Conservation (phyloP, 805 yeast species). For the Barnettozyma populi region DNA sequence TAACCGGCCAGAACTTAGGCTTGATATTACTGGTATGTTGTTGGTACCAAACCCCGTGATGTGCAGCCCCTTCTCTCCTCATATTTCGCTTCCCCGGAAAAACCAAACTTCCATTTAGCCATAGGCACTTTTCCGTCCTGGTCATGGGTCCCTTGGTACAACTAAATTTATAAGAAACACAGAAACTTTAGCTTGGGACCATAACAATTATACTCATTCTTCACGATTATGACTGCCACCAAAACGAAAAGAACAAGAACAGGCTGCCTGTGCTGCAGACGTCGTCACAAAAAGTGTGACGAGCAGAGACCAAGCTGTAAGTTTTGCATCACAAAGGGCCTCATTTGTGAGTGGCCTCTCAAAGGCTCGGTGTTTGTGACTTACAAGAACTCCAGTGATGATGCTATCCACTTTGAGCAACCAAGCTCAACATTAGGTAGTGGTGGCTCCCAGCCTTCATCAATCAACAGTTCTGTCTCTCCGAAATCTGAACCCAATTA, state of each 20-base stretch:
- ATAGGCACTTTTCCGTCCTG: not conserved
- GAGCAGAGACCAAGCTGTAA: constrained; percentile 38
- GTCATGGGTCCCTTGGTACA: not conserved
- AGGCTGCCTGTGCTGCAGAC: constrained; percentile 56
- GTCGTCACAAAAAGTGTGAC: constrained; percentile 60
- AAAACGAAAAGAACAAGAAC: constrained; percentile 35
- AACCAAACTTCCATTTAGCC: constrained; percentile 1
- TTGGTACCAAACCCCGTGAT: too few relatives aligned
- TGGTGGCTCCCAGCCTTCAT: not conserved
- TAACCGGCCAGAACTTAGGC: too few relatives aligned
- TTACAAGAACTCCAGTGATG: constrained; percentile 4
- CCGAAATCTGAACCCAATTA: not conserved
- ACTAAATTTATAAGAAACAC: not conserved
- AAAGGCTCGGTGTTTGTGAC: constrained; percentile 17
- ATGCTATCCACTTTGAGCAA: not conserved
- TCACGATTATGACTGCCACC: not conserved
- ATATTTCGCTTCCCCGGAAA: not conserved
- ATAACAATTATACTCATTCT: too few relatives aligned
- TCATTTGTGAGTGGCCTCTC: constrained; percentile 22
- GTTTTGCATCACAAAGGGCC: constrained; percentile 36
- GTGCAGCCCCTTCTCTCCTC: constrained; percentile 1
- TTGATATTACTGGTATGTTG: not conserved
- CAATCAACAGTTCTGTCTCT: not conserved
- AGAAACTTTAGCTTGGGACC: too few relatives aligned
- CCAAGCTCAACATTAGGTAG: not conserved